A percentile compares a stretch with the other conserved stretches of the same genome.
phyloP scores from a whole-genome alignment of 2,329 filamentous ascomycete genomes.

The Diaporthe velutina region DNA sequence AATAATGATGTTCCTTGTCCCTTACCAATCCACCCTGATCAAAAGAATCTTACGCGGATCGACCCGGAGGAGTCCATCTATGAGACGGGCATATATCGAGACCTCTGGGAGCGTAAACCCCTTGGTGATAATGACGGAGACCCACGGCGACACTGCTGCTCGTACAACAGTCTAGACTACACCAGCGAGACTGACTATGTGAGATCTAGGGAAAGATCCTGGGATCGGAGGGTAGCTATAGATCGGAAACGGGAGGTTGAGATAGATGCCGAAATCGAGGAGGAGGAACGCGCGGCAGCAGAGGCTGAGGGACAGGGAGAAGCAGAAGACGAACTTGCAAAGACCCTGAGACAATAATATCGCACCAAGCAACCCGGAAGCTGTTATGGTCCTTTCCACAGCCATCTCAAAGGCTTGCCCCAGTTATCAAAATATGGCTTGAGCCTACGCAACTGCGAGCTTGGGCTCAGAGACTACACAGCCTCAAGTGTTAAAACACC shows the following conservation, averaged over 20 bases:
- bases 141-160: background rate
- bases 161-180: background rate
- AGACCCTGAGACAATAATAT: too few relatives aligned
- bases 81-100: conserved; percentile 45
- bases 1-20: conserved; percentile 1
- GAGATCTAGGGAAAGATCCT: background rate
- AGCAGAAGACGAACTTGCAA: background rate
- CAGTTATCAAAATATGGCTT: too few relatives aligned
- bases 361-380: too few relatives aligned
- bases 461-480: too few relatives aligned
- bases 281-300: background rate
- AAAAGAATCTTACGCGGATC: conserved; percentile 43
- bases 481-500: too few relatives aligned
- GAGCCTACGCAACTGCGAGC: too few relatives aligned
- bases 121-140: conserved; percentile 13
- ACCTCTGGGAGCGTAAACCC: conserved; percentile 46
- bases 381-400: too few relatives aligned
- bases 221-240: background rate
- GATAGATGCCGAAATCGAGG: background rate
- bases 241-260: background rate
- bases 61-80: conserved; percentile 46
- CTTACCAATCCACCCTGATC: conserved; percentile 40
- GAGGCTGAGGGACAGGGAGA: background rate
- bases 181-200: background rate
- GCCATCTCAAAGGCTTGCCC: too few relatives aligned